phyloP scores from a whole-genome alignment of 2,329 filamentous ascomycete species.

The Diaporthe capsici region DNA sequence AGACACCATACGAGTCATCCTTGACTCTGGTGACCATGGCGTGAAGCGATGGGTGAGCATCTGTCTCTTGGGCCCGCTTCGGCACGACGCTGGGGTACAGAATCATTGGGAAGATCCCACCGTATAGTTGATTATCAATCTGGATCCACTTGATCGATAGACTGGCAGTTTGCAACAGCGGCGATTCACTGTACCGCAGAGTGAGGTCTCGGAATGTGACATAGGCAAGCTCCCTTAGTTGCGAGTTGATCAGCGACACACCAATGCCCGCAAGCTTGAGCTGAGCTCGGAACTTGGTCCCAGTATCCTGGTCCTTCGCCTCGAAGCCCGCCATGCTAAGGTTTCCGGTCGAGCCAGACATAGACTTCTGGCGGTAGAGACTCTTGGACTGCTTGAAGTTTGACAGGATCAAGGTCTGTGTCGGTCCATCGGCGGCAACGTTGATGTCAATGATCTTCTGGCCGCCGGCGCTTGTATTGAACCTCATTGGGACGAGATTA shows the following conservation, averaged over 20 bases:
- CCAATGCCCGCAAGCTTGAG: conserved; percentile 91
- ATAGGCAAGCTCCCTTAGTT: conserved; percentile 93
- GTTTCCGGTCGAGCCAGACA: conserved; percentile 63
- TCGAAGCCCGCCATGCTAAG: conserved; percentile 81
- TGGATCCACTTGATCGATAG: conserved; percentile 98
- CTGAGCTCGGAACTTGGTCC: conserved; percentile 90
- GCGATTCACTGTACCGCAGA: conserved; percentile 93
- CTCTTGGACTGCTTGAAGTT: conserved; percentile 96
- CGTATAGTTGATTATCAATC: conserved; percentile 98
- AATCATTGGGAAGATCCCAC: conserved; percentile 97
- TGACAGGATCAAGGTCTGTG: conserved; percentile 92
- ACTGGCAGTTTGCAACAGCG: conserved; percentile 91
- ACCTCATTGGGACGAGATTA: conserved; percentile 94
- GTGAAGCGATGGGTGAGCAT: conserved; percentile 94
- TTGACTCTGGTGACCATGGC: conserved; percentile 94
- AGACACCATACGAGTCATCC: conserved; percentile 96
- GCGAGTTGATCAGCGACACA: conserved; percentile 92
- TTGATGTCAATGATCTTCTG: conserved; percentile 97
- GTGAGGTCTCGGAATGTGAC: conserved; percentile 93
- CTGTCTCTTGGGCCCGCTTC: conserved; percentile 96
- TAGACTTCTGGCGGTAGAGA: conserved; percentile 78
- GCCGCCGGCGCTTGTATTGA: conserved; percentile 75
- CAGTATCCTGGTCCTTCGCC: conserved; percentile 91
- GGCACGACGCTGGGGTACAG: conserved; percentile 98
- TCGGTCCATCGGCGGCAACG: conserved; percentile 94